Percentiles rank a stretch among this genome's conserved stretches.
Conservation (phyloP, 495 filamentous ascomycete genomes). For the Penicillium lividum region DNA sequence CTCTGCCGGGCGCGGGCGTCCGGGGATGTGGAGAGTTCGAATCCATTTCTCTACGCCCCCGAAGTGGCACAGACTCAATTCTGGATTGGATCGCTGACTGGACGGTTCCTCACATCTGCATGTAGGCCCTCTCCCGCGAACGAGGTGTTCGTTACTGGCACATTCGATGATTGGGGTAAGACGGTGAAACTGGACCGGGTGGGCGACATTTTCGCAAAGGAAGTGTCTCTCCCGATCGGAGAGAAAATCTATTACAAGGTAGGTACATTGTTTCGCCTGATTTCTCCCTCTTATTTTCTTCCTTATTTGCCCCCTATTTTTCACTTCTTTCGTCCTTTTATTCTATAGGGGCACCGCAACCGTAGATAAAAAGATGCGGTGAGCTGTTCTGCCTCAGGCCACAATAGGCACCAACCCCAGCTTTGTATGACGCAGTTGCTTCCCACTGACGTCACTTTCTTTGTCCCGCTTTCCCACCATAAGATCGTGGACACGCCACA, state of each 20-base stretch:
- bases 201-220: constrained; percentile 71
- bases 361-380: constrained; percentile 23
- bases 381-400: constrained; percentile 17
- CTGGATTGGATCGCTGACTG: constrained; percentile 34
- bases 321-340: neutral
- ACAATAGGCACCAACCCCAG: constrained; percentile 18
- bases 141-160: constrained; percentile 93
- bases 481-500: constrained; percentile 20
- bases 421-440: constrained; percentile 31
- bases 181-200: constrained; percentile 76
- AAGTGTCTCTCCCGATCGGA: constrained; percentile 63
- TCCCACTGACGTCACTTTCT: constrained; percentile 37
- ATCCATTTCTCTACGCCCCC: neutral
- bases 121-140: constrained; percentile 70
- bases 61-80: constrained; percentile 18
- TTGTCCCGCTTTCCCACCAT: constrained; percentile 24
- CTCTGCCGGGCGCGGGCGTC: neutral
- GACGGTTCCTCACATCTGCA: constrained; percentile 27
- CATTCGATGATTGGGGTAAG: constrained; percentile 92
- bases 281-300: constrained; percentile 7
- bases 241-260: constrained; percentile 87
- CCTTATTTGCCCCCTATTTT: constrained; percentile 1
- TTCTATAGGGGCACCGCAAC: constrained; percentile 2
- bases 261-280: constrained; percentile 11
- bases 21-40: constrained; percentile 8